Evolutionary conservation across 2,329 filamentous ascomycete genomes (phyloP).

Genomic region (Colletotrichum brevisporum): DNA sequence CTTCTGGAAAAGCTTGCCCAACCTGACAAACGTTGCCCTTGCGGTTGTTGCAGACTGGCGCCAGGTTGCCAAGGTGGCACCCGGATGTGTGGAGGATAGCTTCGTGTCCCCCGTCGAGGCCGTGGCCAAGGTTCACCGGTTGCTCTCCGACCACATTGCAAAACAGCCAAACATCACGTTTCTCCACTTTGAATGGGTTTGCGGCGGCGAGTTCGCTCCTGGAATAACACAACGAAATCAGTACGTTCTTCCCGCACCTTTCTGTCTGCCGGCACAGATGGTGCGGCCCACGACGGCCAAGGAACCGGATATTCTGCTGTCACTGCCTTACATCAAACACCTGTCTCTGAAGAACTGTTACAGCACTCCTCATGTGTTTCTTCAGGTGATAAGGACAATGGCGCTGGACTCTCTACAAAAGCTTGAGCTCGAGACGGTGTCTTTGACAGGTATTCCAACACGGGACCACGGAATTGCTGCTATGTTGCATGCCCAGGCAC

Average conservation of each 20-base stretch:
- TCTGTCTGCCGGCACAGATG: conserved; percentile 52
- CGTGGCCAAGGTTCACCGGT: conserved; percentile 63
- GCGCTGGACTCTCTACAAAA: conserved; percentile 62
- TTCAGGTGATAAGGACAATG: conserved; percentile 65
- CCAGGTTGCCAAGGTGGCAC: conserved; percentile 65
- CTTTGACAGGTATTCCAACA: conserved; percentile 66
- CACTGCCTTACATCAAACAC: conserved; percentile 69
- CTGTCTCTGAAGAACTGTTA: conserved; percentile 79
- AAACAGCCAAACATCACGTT: conserved; percentile 64
- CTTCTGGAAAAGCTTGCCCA: conserved; percentile 73
- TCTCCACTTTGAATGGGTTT: conserved; percentile 76
- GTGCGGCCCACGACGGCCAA: conserved; percentile 47
- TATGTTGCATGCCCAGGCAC: conserved; percentile 42
- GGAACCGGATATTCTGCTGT: conserved; percentile 57
- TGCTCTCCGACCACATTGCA: conserved; percentile 67
- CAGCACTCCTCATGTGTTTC: conserved; percentile 71
- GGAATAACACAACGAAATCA: conserved; percentile 74
- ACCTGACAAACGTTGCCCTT: conserved; percentile 68
- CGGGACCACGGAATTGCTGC: conserved; percentile 10
- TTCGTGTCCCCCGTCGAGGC: conserved; percentile 66
- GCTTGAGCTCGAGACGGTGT: conserved; percentile 75
- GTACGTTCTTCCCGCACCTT: conserved; percentile 73
- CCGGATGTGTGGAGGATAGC: conserved; percentile 64
- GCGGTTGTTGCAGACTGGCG: conserved; percentile 78
- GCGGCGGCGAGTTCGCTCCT: conserved; percentile 76